These are phyloP conservation scores for Yamadazyma laniorum DNA, from an alignment of 805 yeast genomes.

Conservation along the genomic window DNA sequence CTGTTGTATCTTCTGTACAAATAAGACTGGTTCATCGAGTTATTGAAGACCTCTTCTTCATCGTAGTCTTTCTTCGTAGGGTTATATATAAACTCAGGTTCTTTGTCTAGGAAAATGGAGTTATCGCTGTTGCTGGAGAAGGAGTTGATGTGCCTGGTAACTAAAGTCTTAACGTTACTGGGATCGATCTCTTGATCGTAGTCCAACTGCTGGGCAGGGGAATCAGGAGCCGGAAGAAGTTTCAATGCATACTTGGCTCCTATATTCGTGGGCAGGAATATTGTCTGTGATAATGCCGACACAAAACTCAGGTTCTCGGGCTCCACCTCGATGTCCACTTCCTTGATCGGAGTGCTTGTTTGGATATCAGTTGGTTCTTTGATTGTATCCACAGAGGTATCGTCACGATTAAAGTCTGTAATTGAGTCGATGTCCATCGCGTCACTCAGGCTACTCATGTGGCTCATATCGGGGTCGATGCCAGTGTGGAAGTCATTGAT, in stretches of 20 bases:
- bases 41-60: slow-evolving; percentile 9
- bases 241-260: slow-evolving; percentile 41
- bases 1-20: slow-evolving; percentile 14
- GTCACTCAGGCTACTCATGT: slow-evolving; percentile 2
- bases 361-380: slow-evolving; percentile 4
- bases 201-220: slow-evolving; percentile 1
- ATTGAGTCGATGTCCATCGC: slow-evolving; percentile 12
- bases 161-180: background rate
- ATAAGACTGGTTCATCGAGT: slow-evolving; percentile 16
- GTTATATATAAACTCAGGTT: slow-evolving; percentile 19
- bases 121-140: slow-evolving; percentile 15
- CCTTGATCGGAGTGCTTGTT: slow-evolving; percentile 9
- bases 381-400: slow-evolving; percentile 6
- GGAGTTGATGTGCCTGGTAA: slow-evolving; percentile 16
- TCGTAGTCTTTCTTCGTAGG: slow-evolving; percentile 17
- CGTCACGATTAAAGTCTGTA: background rate
- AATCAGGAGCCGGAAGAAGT: slow-evolving; percentile 23
- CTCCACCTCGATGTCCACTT: slow-evolving; percentile 8
- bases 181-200: slow-evolving; percentile 30
- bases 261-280: slow-evolving; percentile 35
- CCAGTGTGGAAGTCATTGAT: slow-evolving; percentile 8
- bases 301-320: slow-evolving; percentile 18
- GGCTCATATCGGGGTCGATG: slow-evolving; percentile 2
- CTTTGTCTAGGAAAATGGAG: slow-evolving; percentile 10
- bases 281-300: slow-evolving; percentile 15